A percentile compares a stretch with the other conserved stretches of the same genome.
phyloP scores from a whole-genome alignment of 2,329 filamentous ascomycete species.

The Herpotrichia juniperi region DNA sequence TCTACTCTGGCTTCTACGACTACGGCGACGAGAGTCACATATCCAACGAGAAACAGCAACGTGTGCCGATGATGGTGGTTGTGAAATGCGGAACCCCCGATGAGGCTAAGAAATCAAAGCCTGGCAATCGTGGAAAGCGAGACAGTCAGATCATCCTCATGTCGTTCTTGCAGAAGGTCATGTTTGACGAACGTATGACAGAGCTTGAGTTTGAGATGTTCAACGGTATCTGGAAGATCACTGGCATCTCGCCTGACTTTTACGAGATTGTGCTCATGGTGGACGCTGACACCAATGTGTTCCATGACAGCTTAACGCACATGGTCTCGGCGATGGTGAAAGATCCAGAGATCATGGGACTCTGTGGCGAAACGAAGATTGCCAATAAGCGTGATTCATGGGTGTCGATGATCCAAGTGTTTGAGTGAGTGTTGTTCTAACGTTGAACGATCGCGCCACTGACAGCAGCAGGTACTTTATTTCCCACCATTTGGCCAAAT shows the following conservation, averaged over 20 bases:
- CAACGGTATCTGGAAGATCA: constrained; percentile 98
- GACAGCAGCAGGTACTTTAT: constrained; percentile 76
- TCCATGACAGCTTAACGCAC: constrained; percentile 96
- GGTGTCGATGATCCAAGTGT: constrained; percentile 98
- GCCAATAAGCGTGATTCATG: constrained; percentile 95
- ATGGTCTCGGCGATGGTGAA: constrained; percentile 99
- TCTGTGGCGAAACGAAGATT: constrained; percentile 99
- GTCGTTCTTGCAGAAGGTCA: constrained; percentile 99
- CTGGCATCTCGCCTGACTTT: constrained; percentile 96
- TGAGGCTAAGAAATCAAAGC: constrained; percentile 80
- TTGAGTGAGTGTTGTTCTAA: constrained; percentile 66
- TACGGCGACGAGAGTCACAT: constrained; percentile 84
- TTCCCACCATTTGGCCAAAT: constrained; percentile 94
- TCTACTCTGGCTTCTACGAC: constrained; percentile 98
- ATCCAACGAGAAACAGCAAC: constrained; percentile 85
- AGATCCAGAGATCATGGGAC: constrained; percentile 98
- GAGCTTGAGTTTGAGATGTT: constrained; percentile 99
- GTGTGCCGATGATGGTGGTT: constrained; percentile 95
- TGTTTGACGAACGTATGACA: constrained; percentile 99
- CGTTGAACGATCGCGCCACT: constrained; percentile 31
- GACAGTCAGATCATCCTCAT: constrained; percentile 99
- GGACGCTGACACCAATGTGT: constrained; percentile 98
- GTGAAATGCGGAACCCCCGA: constrained; percentile 95
- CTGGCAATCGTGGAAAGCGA: constrained; percentile 96
- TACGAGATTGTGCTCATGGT: constrained; percentile 99